Conservation (phyloP, 192 early-diverging fungal genomes). For the Entomortierella chlamydospora region DNA sequence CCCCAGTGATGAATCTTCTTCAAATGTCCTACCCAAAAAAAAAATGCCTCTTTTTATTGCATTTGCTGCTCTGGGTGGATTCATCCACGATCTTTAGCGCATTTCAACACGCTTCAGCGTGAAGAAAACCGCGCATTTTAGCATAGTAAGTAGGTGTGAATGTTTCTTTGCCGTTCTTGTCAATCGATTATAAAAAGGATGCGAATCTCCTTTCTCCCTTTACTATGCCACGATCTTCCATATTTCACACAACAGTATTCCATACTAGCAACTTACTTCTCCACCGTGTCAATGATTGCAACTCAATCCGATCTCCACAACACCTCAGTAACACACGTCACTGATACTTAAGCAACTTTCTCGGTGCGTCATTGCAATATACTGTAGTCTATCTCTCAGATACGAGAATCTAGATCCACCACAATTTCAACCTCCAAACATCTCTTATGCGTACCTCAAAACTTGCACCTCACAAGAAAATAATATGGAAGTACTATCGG, state of each 20-base stretch:
- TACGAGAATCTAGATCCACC: neutral
- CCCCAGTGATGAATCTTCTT: neutral
- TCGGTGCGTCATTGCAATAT: neutral
- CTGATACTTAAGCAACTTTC: too few species aligned
- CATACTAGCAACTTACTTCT: too few species aligned
- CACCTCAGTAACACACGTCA: too few species aligned
- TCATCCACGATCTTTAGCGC: neutral
- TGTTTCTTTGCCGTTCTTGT: neutral
- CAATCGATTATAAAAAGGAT: neutral
- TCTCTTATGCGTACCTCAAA: too few species aligned
- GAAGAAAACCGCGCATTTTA: neutral
- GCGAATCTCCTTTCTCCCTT: neutral
- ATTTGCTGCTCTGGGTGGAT: neutral
- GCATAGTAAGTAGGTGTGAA: neutral
- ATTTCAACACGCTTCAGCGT: neutral
- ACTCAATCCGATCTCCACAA: too few species aligned
- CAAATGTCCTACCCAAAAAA: neutral
- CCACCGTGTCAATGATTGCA: too few species aligned
- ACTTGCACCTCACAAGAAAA: neutral
- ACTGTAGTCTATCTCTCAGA: neutral
- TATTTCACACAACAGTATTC: too few species aligned
- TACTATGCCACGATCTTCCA: too few species aligned
- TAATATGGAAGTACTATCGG: constrained; percentile 6
- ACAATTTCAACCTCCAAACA: too few species aligned
- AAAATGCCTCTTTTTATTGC: neutral